Percentiles rank a stretch among this genome's conserved stretches.
Evolutionary conservation across 768 basidiomycete species (phyloP).

Genomic region (Phylloporus arenicola): DNA sequence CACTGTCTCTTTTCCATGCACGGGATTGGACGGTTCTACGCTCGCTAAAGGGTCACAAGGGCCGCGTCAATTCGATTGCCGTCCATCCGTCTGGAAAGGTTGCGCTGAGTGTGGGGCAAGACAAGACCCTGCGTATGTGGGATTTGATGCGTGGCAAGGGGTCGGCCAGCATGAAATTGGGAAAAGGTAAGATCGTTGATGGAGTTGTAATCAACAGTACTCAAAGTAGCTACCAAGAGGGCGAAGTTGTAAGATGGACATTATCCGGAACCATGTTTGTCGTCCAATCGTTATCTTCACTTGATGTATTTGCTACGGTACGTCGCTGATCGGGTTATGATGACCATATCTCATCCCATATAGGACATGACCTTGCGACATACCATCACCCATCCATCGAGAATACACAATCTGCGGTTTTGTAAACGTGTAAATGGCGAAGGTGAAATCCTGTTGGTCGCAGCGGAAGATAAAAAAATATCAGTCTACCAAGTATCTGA

Average conservation of each 20-base stretch:
- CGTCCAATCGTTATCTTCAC: conserved; percentile 67
- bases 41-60: conserved; percentile 87
- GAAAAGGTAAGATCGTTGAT: conserved; percentile 55
- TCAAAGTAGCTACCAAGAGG: conserved; percentile 49
- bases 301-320: conserved; percentile 84
- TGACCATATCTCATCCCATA: background rate
- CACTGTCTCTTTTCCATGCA: conserved; percentile 83
- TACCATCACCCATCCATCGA: conserved; percentile 69
- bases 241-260: conserved; percentile 89
- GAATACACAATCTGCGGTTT: conserved; percentile 83
- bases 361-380: conserved; percentile 78
- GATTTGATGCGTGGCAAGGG: conserved; percentile 95
- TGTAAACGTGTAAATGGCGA: conserved; percentile 50
- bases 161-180: conserved; percentile 81
- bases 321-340: background rate
- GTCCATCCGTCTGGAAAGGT: conserved; percentile 93
- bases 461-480: conserved; percentile 86
- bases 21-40: conserved; percentile 93
- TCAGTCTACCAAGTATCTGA: conserved; percentile 64
- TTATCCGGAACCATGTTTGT: conserved; percentile 70
- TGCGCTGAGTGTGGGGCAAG: conserved; percentile 86
- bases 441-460: conserved; percentile 72
- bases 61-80: conserved; percentile 82
- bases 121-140: conserved; percentile 93
- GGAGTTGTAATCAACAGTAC: background rate